Base-by-base conservation (phyloP, 2,329 filamentous ascomycete genomes). In the Pestalotiopsis sp. region DNA sequence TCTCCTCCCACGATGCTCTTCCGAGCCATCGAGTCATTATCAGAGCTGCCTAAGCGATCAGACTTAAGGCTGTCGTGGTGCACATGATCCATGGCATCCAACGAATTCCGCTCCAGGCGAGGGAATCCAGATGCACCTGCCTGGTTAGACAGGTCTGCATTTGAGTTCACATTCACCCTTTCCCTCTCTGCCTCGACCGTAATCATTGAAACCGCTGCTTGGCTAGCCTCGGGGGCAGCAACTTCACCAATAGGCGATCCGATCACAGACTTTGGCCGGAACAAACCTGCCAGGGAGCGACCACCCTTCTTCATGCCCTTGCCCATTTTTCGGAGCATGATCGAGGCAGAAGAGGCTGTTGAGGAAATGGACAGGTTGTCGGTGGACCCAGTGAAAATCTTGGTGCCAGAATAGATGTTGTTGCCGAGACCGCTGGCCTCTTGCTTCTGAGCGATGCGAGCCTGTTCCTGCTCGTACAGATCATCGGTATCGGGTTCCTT, bases 321-420 rank as follows among this genome's bases (percentile, higher is more conserved):
- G 67, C 96, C 96, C 96, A 99, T 99, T 83, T 99, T 99, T 65
- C 96, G 90, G 72, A 99, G 92, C 93, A 97, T 97, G 74, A 97
- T 90, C 38, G 94, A 97, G 40, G 93, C 93, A 22, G 93, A 97
- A 6, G 94, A 97, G 22, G 93, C 93, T 10, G 93, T 97, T 3
- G 94, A 97, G 1, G 93, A 95, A 71, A 97, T 94, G 14, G 94
- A 97, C 58, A 99, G 81, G 73, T 98, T 98, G 80, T 99, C 96
- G 0, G 94, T 98, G 4, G 96, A 99, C 14, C 94, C 92, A 17
- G 91, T 88, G 77, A 98, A 98, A 71, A 95, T 88, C 71, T 92
- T 91, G 68, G 92, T 92, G 14, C 94, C 93, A 26, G 92, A 92
- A 78, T 99, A 99, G 73, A 99, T 99, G 77, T 91, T 96, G 76